Evolutionary conservation across 2,329 filamentous ascomycete genomes (phyloP), one percentile per base, ranked within the genome.

Genomic region (Pseudocercospora ulei): DNA sequence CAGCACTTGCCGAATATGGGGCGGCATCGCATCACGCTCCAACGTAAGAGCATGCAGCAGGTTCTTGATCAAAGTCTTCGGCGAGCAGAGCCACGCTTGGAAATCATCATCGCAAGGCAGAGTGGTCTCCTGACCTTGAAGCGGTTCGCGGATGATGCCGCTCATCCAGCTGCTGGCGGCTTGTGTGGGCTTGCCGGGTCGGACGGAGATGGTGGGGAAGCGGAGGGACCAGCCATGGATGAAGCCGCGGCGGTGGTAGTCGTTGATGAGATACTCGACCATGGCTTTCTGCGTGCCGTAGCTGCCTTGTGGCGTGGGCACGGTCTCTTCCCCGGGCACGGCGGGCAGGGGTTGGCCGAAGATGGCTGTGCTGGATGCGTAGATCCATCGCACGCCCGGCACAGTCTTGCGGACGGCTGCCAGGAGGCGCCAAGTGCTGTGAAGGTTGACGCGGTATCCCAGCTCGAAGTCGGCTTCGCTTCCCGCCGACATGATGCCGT

Each of bases 1-100:
- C 55, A 71, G 68, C 1, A 73, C 66, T 39, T 71, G 65, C 24
- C 71, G 64, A 39, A 67, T 67, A 33, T 71, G 67, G 3, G 46
- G 14, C 22, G 62, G 60, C 58, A 75, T 69, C 16, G 62, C 64
- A 48, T 72, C 70, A 19, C 58, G 63, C 2, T 67, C 64, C 13
- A 76, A 55, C 11, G 64, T 63, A 35, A 69, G 61, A 3, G 70
- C 69, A 50, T 70, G 66, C 17, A 73, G 55, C 33, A 76, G 54
- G 51, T 76, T 76, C 53, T 63, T 62, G 13, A 73, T 65, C 44
- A 76, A 57, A 2, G 68, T 71, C 29, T 65, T 63, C 4, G 73
- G 72, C 30, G 68, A 72, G 42, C 69, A 72, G 26, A 76, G 64
- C 73, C 73, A 76, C 45, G 73, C 65, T 34, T 72, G 64, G 30